phyloP scores from a whole-genome alignment of 139 green algal genomes.

The Haematococcus lacustris region DNA sequence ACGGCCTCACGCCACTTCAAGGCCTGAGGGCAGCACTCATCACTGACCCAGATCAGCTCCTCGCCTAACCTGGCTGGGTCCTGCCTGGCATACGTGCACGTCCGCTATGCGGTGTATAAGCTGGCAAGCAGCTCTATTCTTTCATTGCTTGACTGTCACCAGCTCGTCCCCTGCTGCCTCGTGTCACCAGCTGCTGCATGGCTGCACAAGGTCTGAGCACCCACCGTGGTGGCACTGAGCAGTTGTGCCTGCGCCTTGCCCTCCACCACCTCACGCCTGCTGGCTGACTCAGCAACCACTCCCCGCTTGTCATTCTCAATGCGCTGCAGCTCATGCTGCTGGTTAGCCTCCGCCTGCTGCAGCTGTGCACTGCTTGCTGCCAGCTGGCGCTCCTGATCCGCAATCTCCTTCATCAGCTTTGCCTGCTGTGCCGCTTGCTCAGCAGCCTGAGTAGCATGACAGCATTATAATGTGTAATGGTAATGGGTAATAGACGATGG shows the following conservation, averaged over 20 bases:
- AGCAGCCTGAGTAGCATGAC: too few relatives aligned
- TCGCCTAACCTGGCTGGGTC: too few relatives aligned
- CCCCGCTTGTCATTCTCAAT: conserved; percentile 8
- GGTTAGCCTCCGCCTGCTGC: neutral
- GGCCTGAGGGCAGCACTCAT: neutral
- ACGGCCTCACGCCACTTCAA: conserved; percentile 16
- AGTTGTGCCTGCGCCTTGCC: neutral
- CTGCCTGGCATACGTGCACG: too few relatives aligned
- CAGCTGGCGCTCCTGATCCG: too few relatives aligned
- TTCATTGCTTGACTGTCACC: neutral
- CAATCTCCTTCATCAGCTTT: conserved; percentile 1
- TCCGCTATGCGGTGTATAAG: too few relatives aligned
- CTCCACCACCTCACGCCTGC: neutral
- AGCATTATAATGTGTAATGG: too few relatives aligned
- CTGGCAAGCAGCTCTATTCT: neutral
- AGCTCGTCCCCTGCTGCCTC: neutral
- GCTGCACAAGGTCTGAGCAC: neutral
- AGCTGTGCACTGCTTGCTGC: neutral
- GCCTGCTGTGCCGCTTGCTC: too few relatives aligned
- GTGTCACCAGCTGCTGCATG: neutral
- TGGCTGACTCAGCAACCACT: neutral
- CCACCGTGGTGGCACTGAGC: neutral
- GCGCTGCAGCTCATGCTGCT: conserved; percentile 1
- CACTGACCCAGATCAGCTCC: too few relatives aligned
- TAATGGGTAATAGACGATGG: too few relatives aligned